Percentiles rank a stretch among this genome's conserved stretches.
Conservation (phyloP, 73 alveolate species). For the Paramecium sexaurelia region DNA sequence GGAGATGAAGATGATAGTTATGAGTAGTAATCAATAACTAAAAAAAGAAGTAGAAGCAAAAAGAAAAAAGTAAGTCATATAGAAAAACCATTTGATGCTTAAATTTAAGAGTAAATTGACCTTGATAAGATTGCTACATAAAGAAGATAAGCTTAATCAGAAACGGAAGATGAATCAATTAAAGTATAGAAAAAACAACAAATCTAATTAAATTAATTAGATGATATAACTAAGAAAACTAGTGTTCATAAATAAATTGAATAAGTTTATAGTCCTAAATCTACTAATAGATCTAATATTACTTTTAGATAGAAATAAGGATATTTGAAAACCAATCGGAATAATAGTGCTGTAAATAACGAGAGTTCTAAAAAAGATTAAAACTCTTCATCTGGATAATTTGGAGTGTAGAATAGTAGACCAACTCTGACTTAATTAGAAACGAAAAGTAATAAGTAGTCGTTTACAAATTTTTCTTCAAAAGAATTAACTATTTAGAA, state of each 20-base stretch:
- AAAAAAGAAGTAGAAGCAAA: background rate
- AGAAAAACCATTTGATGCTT: background rate
- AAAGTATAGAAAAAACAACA: background rate
- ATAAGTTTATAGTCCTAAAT: background rate
- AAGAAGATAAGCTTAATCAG: background rate
- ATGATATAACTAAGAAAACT: background rate
- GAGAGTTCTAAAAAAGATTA: background rate
- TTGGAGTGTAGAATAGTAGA: background rate
- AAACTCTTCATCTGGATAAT: background rate
- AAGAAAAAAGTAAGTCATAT: background rate
- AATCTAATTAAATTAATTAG: background rate
- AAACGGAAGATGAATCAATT: background rate
- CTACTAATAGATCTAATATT: background rate
- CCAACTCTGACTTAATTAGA: background rate
- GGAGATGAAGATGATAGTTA: slow-evolving; percentile 7
- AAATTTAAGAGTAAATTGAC: background rate
- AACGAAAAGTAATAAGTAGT: background rate
- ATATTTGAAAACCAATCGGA: background rate
- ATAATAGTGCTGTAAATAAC: background rate
- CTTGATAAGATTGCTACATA: background rate
- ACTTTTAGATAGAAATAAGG: background rate
- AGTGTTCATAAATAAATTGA: background rate
- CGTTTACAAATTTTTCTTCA: background rate
- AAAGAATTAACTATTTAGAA: background rate
- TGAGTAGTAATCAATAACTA: background rate